Conservation (phyloP, 345 rosid genomes). For the Stellera chamaejasme region DNA sequence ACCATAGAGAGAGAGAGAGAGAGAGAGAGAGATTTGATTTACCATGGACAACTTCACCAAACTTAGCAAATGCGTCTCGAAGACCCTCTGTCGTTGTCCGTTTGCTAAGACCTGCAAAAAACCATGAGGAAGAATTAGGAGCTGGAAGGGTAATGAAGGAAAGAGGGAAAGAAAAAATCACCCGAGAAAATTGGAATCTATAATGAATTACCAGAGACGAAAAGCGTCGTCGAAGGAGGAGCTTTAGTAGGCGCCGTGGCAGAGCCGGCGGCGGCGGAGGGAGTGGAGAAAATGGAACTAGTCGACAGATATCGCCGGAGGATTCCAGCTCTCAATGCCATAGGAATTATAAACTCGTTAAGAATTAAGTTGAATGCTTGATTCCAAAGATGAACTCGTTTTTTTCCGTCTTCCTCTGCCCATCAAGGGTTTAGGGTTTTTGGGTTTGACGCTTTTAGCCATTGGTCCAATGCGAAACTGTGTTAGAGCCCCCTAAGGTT, state of each 20-base stretch:
- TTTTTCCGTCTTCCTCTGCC: too few species aligned
- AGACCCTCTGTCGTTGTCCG: slow-evolving; percentile 41
- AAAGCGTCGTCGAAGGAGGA: slow-evolving; percentile 21
- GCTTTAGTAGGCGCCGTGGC: slow-evolving; percentile 7
- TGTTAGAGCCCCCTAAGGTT: too few species aligned
- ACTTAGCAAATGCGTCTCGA: slow-evolving; percentile 27
- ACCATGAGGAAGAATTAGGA: background rate
- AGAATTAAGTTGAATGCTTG: too few species aligned
- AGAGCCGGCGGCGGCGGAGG: slow-evolving; percentile 10
- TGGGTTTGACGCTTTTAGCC: too few species aligned
- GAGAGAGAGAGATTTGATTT: background rate
- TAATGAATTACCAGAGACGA: slow-evolving; percentile 16
- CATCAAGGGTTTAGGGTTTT: too few species aligned
- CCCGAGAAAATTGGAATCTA: background rate
- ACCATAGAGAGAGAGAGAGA: too few species aligned
- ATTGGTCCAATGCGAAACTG: too few species aligned
- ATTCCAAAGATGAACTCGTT: too few species aligned
- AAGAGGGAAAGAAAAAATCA: background rate
- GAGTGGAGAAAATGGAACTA: slow-evolving; percentile 11
- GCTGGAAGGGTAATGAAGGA: background rate
- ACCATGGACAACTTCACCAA: slow-evolving; percentile 48
- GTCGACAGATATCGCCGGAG: slow-evolving; percentile 15
- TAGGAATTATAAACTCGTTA: background rate
- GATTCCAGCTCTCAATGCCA: slow-evolving; percentile 8
- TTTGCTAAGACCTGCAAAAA: slow-evolving; percentile 35